Conservation (phyloP, 495 filamentous ascomycete genomes). For the Trichoderma orchidacearum region DNA sequence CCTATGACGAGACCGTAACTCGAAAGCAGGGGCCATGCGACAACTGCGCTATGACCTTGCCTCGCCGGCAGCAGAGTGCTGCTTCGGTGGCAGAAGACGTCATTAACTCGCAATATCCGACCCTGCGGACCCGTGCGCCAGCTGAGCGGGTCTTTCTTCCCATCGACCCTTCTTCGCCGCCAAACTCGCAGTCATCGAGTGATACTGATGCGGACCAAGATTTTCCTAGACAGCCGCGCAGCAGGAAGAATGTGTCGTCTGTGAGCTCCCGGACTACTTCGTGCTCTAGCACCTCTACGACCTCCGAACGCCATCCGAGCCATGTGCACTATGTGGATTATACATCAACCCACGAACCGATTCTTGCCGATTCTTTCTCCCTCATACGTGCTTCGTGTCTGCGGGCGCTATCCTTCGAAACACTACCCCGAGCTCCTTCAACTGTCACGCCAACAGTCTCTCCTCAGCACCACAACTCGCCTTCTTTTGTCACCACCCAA, state of each 20-base stretch:
- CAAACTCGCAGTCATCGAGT: constrained; percentile 29
- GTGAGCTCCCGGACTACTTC: constrained; percentile 16
- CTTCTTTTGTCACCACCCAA: constrained; percentile 38
- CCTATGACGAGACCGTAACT: constrained; percentile 43
- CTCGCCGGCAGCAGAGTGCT: constrained; percentile 31
- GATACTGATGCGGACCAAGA: constrained; percentile 12
- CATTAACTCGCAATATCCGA: constrained; percentile 22
- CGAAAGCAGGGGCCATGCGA: constrained; percentile 40
- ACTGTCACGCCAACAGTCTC: constrained; percentile 15
- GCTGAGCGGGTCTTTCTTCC: constrained; percentile 31
- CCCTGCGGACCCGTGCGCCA: constrained; percentile 32
- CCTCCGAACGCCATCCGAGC: constrained; percentile 27
- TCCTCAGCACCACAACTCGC: constrained; percentile 17
- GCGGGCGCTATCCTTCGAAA: constrained; percentile 75
- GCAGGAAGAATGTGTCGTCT: constrained; percentile 14
- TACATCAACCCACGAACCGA: constrained; percentile 69
- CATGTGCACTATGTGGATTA: constrained; percentile 81
- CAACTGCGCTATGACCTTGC: constrained; percentile 48
- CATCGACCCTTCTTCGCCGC: constrained; percentile 21
- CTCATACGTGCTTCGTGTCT: constrained; percentile 75
- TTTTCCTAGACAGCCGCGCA: constrained; percentile 9
- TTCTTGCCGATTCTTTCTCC: constrained; percentile 64
- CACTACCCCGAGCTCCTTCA: constrained; percentile 52
- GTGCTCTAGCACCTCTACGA: constrained; percentile 16
- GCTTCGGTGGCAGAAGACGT: constrained; percentile 11